These are phyloP conservation scores for Monoraphidium neglectum DNA, from an alignment of 139 green algal species.

Conservation along the genomic window DNA sequence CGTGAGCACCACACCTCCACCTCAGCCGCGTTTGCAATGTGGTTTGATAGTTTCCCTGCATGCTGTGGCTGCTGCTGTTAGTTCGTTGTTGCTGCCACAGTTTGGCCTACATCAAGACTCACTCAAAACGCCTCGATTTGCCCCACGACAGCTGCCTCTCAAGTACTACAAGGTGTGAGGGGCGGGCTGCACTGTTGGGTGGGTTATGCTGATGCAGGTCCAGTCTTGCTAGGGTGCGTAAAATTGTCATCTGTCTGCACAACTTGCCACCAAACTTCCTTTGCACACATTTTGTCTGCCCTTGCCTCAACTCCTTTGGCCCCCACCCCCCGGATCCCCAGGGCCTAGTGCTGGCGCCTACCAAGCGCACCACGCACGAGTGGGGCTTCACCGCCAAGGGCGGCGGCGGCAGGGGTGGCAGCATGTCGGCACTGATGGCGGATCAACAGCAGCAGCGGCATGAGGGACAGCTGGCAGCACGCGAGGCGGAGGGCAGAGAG, in stretches of 20 bases:
- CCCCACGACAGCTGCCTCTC: background rate
- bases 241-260: too few species aligned
- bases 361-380: constrained; percentile 49
- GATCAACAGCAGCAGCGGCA: constrained; percentile 34
- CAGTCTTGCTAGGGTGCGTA: too few species aligned
- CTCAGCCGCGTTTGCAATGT: background rate
- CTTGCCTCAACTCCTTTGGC: too few species aligned
- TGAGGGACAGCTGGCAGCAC: background rate
- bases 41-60: too few species aligned
- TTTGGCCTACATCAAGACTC: too few species aligned
- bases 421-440: constrained; percentile 32
- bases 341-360: constrained; percentile 39
- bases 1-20: constrained; percentile 12
- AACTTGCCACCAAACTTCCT: too few species aligned
- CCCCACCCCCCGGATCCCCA: too few species aligned
- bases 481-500: background rate
- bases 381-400: constrained; percentile 45
- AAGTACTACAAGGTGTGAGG: constrained; percentile 62
- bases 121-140: too few species aligned
- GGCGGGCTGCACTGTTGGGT: too few species aligned
- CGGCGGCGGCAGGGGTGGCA: background rate
- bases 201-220: too few species aligned
- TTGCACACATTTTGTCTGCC: too few species aligned
- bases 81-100: background rate
- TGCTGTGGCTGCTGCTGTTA: too few species aligned